Base-by-base conservation (phyloP, 768 basidiomycete genomes). In the Mycena vitilis region DNA sequence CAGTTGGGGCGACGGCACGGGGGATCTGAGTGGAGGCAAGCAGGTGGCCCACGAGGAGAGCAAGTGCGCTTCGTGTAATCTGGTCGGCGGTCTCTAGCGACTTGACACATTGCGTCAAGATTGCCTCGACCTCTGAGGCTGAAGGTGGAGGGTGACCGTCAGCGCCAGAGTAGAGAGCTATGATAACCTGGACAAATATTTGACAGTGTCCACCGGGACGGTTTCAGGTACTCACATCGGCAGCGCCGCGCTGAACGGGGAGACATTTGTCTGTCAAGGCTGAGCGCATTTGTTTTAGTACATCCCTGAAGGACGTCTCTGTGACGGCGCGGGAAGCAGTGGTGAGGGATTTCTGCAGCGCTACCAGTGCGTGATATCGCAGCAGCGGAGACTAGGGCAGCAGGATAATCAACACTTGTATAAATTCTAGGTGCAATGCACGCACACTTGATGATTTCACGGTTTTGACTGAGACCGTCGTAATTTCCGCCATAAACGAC, bases 401-500 rank as follows among this genome's bases (percentile, higher is more conserved):
- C 44, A 25, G 45, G 22, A 34, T 66, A 66, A 37, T 72, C 36
- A 15, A 53, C 30, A 42, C 22, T 54, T 20, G 47, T 42, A 47
- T 37, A 60, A 40, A 25, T 30, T 30, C 30, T 30, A 23, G 42
- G 8, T 34, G 16, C 30, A 20, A 62, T 38, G 13, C 38, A 81
- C 94, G 69, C 68, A 94, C 95, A 73, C 81, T 86, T 38, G 94
- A 95, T 11, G 91, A 88, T 68, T 87, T 92, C 72, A 87, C 85
- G 0, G 91, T 87, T 76, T 90, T 95, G 49, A 30, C 30, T 30
- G 90, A 83, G 0, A 89, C 82, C 2, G 84, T 81, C 22, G 88
- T 81, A 40, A 96, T 92, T 76, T 99, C 97, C 36, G 91, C 86
- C 89, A 96, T 92, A 73, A 96, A 92, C 0, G 96, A 98, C 96